Evolutionary conservation across 78 protist genomes (phyloP), one percentile per base, ranked within the genome.

Genomic region (Protostelium mycophagum): DNA sequence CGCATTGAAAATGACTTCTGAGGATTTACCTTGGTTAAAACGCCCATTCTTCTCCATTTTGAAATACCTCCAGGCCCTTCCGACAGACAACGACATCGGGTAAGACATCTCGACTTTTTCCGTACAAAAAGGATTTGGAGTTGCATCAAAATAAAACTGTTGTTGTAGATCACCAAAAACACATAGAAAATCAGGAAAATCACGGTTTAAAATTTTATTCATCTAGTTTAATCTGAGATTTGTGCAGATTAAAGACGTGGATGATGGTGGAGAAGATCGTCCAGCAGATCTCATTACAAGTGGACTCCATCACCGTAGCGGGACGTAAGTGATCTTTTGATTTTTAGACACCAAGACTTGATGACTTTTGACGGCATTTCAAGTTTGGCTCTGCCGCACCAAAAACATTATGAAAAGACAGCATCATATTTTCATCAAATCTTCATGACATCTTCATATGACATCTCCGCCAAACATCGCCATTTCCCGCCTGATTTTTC

Each of bases 181-280:
- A n/a, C n/a, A n/a, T n/a, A n/a, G n/a, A n/a, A n/a, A n/a, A n/a
- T n/a, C n/a, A n/a, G n/a, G n/a, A n/a, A n/a, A n/a, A n/a, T n/a
- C n/a, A n/a, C n/a, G n/a, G n/a, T n/a, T n/a, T n/a, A n/a, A n/a
- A n/a, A n/a, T n/a, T n/a, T n/a, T n/a, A n/a, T n/a, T n/a, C n/a
- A n/a, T n/a, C n/a, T n/a, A n/a, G n/a, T n/a, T n/a, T n/a, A n/a
- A n/a, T n/a, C n/a, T n/a, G n/a, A n/a, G n/a, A n/a, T n/a, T n/a
- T n/a, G n/a, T n/a, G n/a, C n/a, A 51, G 73, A 51, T 16, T 51
- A 16, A 51, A 51, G 73, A 51, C 16, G 16, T 51, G 73, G 73
- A 51, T 51, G 73, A 51, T 51, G 73, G 73, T 51, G 73, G 73
- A 51, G 73, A 51, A 51, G 73, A 51, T 51, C 73, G 73, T 51